Evolutionary conservation across 2,329 filamentous ascomycete genomes (phyloP).

Genomic region (Fusarium heterosporum): DNA sequence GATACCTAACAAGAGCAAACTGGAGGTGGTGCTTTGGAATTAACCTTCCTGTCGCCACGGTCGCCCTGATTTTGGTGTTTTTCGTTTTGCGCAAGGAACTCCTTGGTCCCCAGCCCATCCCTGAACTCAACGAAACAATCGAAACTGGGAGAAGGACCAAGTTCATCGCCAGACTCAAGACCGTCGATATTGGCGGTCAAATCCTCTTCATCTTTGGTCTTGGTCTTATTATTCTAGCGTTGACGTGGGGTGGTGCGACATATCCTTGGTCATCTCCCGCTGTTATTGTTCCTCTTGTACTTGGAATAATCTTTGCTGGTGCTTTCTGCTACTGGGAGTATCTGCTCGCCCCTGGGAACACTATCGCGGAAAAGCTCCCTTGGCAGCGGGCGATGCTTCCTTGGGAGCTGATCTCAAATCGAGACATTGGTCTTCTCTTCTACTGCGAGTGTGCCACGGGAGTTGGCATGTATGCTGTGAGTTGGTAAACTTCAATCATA

Average conservation of each 20-base stretch:
- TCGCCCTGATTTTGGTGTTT: constrained; percentile 65
- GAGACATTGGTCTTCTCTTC: constrained; percentile 71
- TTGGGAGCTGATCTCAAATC: constrained; percentile 66
- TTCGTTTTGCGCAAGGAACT: constrained; percentile 69
- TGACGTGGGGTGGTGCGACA: constrained; percentile 67
- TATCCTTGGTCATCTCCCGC: constrained; percentile 63
- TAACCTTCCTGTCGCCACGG: constrained; percentile 66
- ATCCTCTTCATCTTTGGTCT: constrained; percentile 67
- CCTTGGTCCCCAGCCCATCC: constrained; percentile 62
- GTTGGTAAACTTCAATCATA: constrained; percentile 1
- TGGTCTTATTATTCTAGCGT: constrained; percentile 64
- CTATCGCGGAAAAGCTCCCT: constrained; percentile 62
- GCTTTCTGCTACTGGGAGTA: constrained; percentile 65
- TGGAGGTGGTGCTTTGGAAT: constrained; percentile 78
- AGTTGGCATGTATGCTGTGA: constrained; percentile 63
- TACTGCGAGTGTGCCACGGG: constrained; percentile 71
- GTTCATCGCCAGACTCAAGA: constrained; percentile 62
- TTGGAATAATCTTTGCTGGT: constrained; percentile 57
- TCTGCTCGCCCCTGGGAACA: constrained; percentile 62
- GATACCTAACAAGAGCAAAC: constrained; percentile 63
- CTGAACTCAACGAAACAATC: constrained; percentile 57
- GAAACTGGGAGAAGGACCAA: constrained; percentile 49
- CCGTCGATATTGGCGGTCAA: constrained; percentile 67
- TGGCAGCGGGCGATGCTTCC: constrained; percentile 73
- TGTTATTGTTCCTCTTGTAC: constrained; percentile 61